Base-by-base conservation (phyloP, 768 basidiomycete genomes). In the Tylopilus subfusipes region DNA sequence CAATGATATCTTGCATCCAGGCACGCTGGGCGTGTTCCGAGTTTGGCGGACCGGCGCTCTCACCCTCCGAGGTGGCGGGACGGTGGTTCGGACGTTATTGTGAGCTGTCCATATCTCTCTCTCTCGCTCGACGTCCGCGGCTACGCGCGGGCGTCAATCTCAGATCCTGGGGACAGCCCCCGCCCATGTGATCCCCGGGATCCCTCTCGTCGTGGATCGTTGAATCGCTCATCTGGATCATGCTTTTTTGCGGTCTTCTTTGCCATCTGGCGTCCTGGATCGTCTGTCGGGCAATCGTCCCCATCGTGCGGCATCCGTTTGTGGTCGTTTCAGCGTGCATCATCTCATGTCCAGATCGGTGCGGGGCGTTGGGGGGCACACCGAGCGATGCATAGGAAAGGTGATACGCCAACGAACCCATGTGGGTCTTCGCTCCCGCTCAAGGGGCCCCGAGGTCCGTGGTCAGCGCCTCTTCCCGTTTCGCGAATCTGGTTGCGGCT, bases 31-130 rank as follows among this genome's bases (percentile, higher is more conserved):
- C 14, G 25, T 47, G 5, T 18, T 46, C 52, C 63, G 54, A 38
- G 39, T 19, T n/a, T 56, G 48, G 25, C 53, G 60, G 63, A 59
- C 30, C 7, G 30, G 60, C 52, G 60, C 48, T 43, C n/a, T 42
- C 34, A 49, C 5, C 52, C 44, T 48, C 27, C 33, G 36, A 38
- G 36, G n/a, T 19, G n/a, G n/a, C 36, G 11, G 36, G 36, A 3
- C n/a, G 36, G 36, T 19, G 6, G n/a, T 38, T 19, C n/a, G 36
- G 36, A 38, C n/a, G n/a, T 38, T 19, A n/a, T 38, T 38, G n/a
- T 36, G 33, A 34, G 18, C 43, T 45, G 29, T 13, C 21, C 38
- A 18, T 29, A 18, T 29, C 42, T 27, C 48, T 36, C 18, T 38
- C 11, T n/a, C 36, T 36, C 18, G 16, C 34, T 36, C n/a, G n/a